Evolutionary conservation across 2,329 filamentous ascomycete species (phyloP), one percentile per base, ranked within the genome.

Genomic region (Didymella lethalis): DNA sequence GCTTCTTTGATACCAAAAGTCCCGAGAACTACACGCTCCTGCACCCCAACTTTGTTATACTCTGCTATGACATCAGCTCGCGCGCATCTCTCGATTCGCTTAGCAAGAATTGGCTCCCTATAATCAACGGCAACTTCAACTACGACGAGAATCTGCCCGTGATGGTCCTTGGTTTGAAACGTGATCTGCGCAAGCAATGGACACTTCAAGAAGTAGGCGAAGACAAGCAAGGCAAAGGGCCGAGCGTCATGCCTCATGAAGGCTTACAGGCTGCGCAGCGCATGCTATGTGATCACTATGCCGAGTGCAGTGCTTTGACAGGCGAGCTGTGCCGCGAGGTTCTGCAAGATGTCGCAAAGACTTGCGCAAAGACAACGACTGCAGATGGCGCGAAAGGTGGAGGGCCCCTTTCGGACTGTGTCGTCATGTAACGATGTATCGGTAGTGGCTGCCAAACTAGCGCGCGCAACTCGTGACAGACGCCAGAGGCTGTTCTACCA

Each of bases 261-360:
- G 82, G 76, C 2, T 46, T 83, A 7, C 70, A 74, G 14, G 64
- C 85, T 7, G 85, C 86, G 16, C 85, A 86, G 64, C 83, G 85
- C 64, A 83, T 88, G 75, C 78, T 85, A 25, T 86, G 83, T 70
- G 86, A 88, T 77, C 78, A 81, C 34, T 88, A 88, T 73, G 86
- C 85, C 3, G 86, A 88, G 68, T 88, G 86, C 64, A 87, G 84
- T 61, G 85, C 86, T 40, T 36, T 84, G 38, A 88, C 86, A 6
- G 86, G 86, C 3, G 84, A 88, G 74, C 74, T 88, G 38, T 83
- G 86, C 63, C 77, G 77, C 31, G 82, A 88, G 71, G 84, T 85
- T 0, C 80, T 88, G 57, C 85, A 88, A 67, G 86, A 88, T 70
- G 78, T 88, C 20, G 84, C 85, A 10, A 81, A 76, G 68, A 82